phyloP scores from a whole-genome alignment of 2,329 filamentous ascomycete genomes.

The Pyrenochaeta sp. region DNA sequence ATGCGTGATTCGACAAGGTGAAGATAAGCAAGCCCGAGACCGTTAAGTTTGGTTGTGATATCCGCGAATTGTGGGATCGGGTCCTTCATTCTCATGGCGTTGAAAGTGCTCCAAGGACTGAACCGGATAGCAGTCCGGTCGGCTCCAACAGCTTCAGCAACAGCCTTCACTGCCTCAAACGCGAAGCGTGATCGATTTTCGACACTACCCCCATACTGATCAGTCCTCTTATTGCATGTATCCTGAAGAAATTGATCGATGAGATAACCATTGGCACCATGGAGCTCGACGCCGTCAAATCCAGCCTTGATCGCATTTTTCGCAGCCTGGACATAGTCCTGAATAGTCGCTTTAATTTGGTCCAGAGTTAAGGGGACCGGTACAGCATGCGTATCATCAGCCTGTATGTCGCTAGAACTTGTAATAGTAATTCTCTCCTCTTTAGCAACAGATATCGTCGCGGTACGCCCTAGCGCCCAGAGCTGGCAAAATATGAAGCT shows the following conservation, averaged over 20 bases:
- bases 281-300: constrained; percentile 67
- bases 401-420: constrained; percentile 42
- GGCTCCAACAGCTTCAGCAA: constrained; percentile 58
- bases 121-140: constrained; percentile 65
- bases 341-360: constrained; percentile 42
- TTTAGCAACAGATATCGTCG: constrained; percentile 42
- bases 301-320: constrained; percentile 57
- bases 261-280: constrained; percentile 70
- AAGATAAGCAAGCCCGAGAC: constrained; percentile 59
- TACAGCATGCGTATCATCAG: constrained; percentile 25
- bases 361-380: constrained; percentile 45
- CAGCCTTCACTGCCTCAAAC: constrained; percentile 60
- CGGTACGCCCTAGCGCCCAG: constrained; percentile 65
- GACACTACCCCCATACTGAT: constrained; percentile 56
- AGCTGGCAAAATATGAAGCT: constrained; percentile 67
- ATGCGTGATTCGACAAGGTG: constrained; percentile 63
- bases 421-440: constrained; percentile 34
- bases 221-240: constrained; percentile 60
- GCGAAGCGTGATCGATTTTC: constrained; percentile 60
- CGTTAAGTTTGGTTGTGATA: background rate
- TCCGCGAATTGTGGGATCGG: constrained; percentile 31
- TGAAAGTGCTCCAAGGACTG: constrained; percentile 66
- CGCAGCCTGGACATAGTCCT: constrained; percentile 50
- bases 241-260: constrained; percentile 70
- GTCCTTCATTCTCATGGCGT: constrained; percentile 69